Base-by-base conservation (phyloP, 192 early-diverging fungal genomes). In the Geosiphon pyriformis region DNA sequence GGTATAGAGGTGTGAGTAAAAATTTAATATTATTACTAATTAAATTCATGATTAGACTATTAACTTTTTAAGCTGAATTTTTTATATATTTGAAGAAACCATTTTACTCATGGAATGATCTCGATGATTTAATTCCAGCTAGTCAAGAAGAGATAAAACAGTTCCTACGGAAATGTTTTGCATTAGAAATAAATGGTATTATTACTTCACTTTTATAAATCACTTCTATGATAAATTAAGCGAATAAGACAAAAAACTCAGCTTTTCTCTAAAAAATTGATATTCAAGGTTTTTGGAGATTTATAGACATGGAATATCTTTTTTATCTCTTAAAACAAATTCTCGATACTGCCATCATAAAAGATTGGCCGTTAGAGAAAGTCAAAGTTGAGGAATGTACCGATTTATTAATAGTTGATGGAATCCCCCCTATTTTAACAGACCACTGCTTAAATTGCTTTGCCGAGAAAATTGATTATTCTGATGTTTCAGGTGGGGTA, bases 201-300 rank as follows among this genome's bases (percentile, higher is more conserved):
- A 52, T 52, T 23, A 52, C 25, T n/a, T n/a, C n/a, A n/a, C n/a
- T n/a, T n/a, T n/a, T n/a, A n/a, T n/a, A n/a, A n/a, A n/a, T n/a
- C n/a, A n/a, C n/a, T n/a, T n/a, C n/a, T n/a, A n/a, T n/a, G n/a
- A n/a, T n/a, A n/a, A n/a, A n/a, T n/a, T n/a, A n/a, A n/a, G n/a
- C n/a, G n/a, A n/a, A n/a, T 53, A 53, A 26, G 11, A 6, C 47
- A 23, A 8, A n/a, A 8, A 53, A 26, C 27, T 26, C 22, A 53
- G 12, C 0, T 26, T 23, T 52, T 52, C 29, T 26, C 11, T 49
- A 15, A 15, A 49, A n/a, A n/a, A n/a, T 10, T 20, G 10, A 49
- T 53, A 53, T 26, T 23, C 22, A 52, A 53, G 51, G 51, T 1
- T 53, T 26, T 53, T 53, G 51, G 51, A 53, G 51, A 53, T 53